Percentiles rank a stretch among this genome's conserved stretches.
Evolutionary conservation across 2,329 filamentous ascomycete species (phyloP).

Genomic region (Cladosporium phlei): DNA sequence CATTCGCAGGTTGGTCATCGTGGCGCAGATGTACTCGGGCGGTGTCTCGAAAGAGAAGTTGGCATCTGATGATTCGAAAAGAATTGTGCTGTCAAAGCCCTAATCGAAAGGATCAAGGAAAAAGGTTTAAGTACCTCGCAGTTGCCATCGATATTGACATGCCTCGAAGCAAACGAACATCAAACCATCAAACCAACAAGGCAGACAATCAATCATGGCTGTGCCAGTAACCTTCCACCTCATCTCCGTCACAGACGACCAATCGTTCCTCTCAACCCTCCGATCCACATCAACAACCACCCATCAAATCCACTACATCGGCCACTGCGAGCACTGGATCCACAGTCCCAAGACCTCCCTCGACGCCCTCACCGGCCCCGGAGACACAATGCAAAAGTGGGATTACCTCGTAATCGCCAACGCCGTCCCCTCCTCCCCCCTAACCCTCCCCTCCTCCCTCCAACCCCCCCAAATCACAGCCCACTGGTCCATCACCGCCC

Average conservation of each 20-base stretch:
- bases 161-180: neutral
- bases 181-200: neutral
- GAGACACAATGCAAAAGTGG: slow-evolving; percentile 15
- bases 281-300: neutral
- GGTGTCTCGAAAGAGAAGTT: too few species aligned
- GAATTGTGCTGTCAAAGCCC: too few species aligned
- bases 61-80: too few species aligned
- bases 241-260: slow-evolving; percentile 5
- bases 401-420: slow-evolving; percentile 18
- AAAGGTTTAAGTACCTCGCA: neutral
- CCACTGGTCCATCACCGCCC: slow-evolving; percentile 20
- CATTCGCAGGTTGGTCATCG: too few species aligned
- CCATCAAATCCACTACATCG: slow-evolving; percentile 17
- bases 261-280: slow-evolving; percentile 12
- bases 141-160: neutral
- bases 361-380: slow-evolving; percentile 17
- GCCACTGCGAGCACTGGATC: slow-evolving; percentile 23
- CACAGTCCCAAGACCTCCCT: slow-evolving; percentile 17
- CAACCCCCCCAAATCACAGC: neutral
- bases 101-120: neutral
- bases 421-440: neutral
- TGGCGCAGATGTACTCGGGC: too few species aligned
- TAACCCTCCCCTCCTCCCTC: slow-evolving; percentile 4
- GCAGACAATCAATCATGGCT: slow-evolving; percentile 15
- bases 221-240: slow-evolving; percentile 23